Conservation (phyloP, 345 rosid genomes). For the Noccaea caerulescens region DNA sequence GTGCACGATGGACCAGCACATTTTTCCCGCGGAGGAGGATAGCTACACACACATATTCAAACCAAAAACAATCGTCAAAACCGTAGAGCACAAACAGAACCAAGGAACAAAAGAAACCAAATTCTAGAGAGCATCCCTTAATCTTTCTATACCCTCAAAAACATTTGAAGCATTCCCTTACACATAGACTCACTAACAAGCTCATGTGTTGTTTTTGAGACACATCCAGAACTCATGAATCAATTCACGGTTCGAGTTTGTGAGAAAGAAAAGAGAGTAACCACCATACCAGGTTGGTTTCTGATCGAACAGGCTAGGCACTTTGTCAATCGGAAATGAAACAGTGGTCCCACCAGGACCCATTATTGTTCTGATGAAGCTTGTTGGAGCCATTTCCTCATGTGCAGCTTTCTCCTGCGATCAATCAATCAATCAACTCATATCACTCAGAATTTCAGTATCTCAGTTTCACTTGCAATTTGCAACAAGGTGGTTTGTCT, state of each 20-base stretch:
- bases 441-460: conserved; percentile 16
- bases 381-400: conserved; percentile 53
- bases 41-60: conserved; percentile 49
- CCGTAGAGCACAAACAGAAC: conserved; percentile 1
- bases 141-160: neutral
- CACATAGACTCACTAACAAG: neutral
- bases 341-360: conserved; percentile 77
- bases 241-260: neutral
- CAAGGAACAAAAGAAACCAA: neutral
- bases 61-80: conserved; percentile 18
- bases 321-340: conserved; percentile 82
- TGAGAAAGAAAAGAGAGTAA: conserved; percentile 10
- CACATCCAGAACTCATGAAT: conserved; percentile 10
- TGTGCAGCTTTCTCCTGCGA: conserved; percentile 79
- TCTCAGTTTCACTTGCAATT: conserved; percentile 6
- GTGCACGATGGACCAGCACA: conserved; percentile 83
- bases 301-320: conserved; percentile 71
- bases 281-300: conserved; percentile 57
- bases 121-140: neutral
- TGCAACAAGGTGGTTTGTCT: conserved; percentile 8
- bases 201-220: conserved; percentile 14
- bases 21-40: conserved; percentile 88
- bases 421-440: neutral
- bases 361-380: conserved; percentile 64
- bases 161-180: conserved; percentile 10